Conservation (phyloP, 208 protist genomes). For the Leishmania tarentolae region DNA sequence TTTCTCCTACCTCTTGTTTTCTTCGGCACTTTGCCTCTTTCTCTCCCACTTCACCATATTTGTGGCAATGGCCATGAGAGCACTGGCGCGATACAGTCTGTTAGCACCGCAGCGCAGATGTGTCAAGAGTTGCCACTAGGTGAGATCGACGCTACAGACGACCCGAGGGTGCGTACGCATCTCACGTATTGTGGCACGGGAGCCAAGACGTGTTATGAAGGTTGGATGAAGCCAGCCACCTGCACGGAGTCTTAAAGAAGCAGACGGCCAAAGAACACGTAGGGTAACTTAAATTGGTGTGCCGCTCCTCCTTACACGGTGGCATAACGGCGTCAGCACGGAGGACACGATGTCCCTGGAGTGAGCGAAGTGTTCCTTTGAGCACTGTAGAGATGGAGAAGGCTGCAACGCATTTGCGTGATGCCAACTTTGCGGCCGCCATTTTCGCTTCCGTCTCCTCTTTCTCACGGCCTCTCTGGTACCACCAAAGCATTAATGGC, state of each 20-base stretch:
- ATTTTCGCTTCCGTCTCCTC: neutral
- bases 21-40: neutral
- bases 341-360: neutral
- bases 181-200: neutral
- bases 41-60: neutral
- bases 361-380: neutral
- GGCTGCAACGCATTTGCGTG: neutral
- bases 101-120: too few relatives aligned
- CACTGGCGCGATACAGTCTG: neutral
- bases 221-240: neutral
- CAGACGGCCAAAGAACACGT: too few relatives aligned
- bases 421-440: neutral
- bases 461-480: neutral
- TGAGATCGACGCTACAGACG: neutral
- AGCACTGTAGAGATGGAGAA: slow-evolving; percentile 7
- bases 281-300: too few relatives aligned
- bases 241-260: neutral
- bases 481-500: neutral
- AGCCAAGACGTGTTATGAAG: neutral
- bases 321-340: neutral
- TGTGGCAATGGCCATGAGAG: neutral
- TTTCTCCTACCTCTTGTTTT: neutral
- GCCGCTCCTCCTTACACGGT: neutral
- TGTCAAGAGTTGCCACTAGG: neutral
- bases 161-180: neutral